Evolutionary conservation across 495 filamentous ascomycete species (phyloP), one percentile per base, ranked within the genome.

Genomic region (Achaetomiella virescens): DNA sequence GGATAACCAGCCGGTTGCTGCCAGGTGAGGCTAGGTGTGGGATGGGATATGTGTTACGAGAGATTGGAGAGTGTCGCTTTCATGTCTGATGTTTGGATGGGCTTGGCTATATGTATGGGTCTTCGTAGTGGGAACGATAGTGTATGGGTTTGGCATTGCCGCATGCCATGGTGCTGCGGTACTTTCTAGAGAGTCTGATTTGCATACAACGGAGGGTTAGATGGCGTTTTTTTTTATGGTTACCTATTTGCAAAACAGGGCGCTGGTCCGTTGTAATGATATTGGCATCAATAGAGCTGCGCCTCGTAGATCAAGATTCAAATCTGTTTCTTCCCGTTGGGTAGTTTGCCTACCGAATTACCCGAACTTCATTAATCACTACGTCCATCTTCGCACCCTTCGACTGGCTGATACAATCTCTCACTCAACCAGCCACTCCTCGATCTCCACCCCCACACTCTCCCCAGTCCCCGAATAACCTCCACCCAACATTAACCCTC

Each of bases 401-500:
- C n/a, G n/a, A n/a, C n/a, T n/a, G n/a, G n/a, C n/a, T n/a, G n/a
- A n/a, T n/a, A n/a, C n/a, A n/a, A 31, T 24, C 45, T 35, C 17
- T 46, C 17, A 85, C 48, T 87, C 88, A 42, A 80, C 73, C 54
- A 90, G 62, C 73, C 83, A 89, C 60, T 86, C 84, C 64, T 84
- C 83, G 15, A 88, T 74, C 70, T 89, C 87, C 46, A 91, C 80
- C 18, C 82, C 83, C 49, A 91, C 78, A 60, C 79, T 81, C 67
- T 74, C 27, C 84, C 86, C 60, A 91, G 58, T 27, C 72, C 72
- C 55, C 78, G 68, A 4, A 86, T 76, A 53, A 84, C 78, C 63
- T 91, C 89, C 86, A 90, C 10, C 84, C 82, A 49, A 89, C 84
- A 59, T 82, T 84, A 8, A 88, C 82, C 61, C 84, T 79, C 84